Base-by-base conservation (phyloP, 2,329 filamentous ascomycete genomes). In the Hymenoscyphus albidus region DNA sequence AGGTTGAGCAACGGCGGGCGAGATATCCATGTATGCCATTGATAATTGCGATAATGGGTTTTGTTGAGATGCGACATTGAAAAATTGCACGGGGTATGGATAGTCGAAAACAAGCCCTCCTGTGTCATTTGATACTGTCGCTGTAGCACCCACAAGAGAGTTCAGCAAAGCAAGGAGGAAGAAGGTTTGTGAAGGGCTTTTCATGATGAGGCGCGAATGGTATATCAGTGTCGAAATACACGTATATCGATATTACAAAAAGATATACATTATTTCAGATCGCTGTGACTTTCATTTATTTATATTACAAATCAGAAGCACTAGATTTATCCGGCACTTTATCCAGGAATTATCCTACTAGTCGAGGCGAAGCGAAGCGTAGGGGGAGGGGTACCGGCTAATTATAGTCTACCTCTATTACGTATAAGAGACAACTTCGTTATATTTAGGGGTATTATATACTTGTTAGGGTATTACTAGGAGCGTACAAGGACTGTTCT, bases 21-120 rank as follows among this genome's bases (percentile, higher is more conserved):
- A 60, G 31, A 85, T 70, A 66, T 85, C 82, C 81, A 59, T 59
- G 22, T 42, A 85, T 83, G 82, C 82, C 82, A 85, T 85, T 54
- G 82, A 77, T 32, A 84, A 73, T n/a, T 77, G 72, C 54, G 82
- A 77, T 32, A 84, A 73, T n/a, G 77, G 72, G 58, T 80, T 76
- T 14, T 74, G 73, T 71, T 85, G 82, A 51, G 81, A 82, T 1
- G 72, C 74, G 69, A 85, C 80, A 54, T 73, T 75, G 73, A 81
- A 83, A 40, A 81, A 75, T 65, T 82, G 78, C 63, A 83, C 74
- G 1, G 81, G 82, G 71, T 77, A 83, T 22, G 81, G 81, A 68
- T 85, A 85, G 1, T 80, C 81, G 72, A 82, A 82, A 22, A 62
- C 58, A 22, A 68, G 63, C 4, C 68, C 66, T 54, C 48, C 48